Percentiles rank a stretch among this genome's conserved stretches.
phyloP scores from a whole-genome alignment of 768 basidiomycete genomes.

The Artomyces pyxidatus region DNA sequence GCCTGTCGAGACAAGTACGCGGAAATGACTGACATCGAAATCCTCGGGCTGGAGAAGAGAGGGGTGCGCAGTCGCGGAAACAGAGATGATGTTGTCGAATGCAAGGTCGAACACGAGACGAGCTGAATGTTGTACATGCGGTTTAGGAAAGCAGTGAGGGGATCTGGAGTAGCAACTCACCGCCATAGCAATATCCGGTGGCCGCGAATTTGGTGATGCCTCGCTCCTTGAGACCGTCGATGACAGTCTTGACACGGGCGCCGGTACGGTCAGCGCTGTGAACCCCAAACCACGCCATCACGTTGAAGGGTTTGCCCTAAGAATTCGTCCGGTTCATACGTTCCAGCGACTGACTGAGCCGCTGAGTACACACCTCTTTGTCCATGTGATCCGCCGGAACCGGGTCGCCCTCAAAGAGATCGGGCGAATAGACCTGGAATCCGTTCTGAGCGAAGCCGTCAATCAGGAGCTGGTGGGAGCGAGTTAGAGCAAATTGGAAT shows the following conservation, averaged over 20 bases:
- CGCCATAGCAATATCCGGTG: conserved; percentile 23
- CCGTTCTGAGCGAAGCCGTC: conserved; percentile 37
- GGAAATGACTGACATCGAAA: conserved; percentile 24
- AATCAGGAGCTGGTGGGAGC: conserved; percentile 27
- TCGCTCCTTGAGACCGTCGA: conserved; percentile 22
- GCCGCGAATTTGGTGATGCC: conserved; percentile 24
- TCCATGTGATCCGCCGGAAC: conserved; percentile 14
- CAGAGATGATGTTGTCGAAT: conserved; percentile 31
- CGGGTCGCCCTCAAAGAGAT: conserved; percentile 20
- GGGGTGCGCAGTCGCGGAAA: conserved; percentile 38
- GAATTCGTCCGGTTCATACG: neutral
- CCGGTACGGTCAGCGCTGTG: conserved; percentile 16
- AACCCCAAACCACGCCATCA: conserved; percentile 3
- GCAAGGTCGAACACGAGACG: conserved; percentile 28
- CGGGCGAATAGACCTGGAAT: conserved; percentile 18
- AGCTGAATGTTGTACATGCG: neutral
- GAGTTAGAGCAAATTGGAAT: neutral
- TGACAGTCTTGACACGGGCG: conserved; percentile 17
- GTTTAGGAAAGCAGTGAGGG: neutral
- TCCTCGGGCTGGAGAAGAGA: conserved; percentile 33
- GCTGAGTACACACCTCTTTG: conserved; percentile 12
- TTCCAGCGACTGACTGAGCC: neutral
- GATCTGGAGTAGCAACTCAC: conserved; percentile 1
- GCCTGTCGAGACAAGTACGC: neutral
- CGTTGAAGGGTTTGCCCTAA: neutral